Percentiles rank a stretch among this genome's conserved stretches.
Evolutionary conservation across 2,329 filamentous ascomycete genomes (phyloP).

Genomic region (Aspergillus pseudonomiae): DNA sequence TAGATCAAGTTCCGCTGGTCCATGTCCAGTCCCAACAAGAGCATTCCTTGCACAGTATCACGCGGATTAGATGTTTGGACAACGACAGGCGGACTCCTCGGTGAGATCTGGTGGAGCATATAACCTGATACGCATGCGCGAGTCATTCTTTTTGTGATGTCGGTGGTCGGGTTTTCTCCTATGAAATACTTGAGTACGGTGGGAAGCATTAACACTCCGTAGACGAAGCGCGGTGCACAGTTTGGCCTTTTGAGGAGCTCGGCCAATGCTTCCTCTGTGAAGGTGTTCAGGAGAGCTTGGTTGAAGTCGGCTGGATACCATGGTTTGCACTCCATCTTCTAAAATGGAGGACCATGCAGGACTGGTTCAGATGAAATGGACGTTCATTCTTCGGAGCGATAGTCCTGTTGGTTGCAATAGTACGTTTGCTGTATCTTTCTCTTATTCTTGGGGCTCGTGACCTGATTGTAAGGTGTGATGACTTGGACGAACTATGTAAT

Average conservation of each 20-base stretch:
- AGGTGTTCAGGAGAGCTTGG: slow-evolving; percentile 25
- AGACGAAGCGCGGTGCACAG: slow-evolving; percentile 31
- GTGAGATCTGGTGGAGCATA: slow-evolving; percentile 25
- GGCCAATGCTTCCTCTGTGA: slow-evolving; percentile 25
- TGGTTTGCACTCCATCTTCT: slow-evolving; percentile 25
- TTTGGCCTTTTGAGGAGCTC: slow-evolving; percentile 19
- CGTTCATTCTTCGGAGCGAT: background rate
- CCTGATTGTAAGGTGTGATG: background rate
- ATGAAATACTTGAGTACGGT: slow-evolving; percentile 32
- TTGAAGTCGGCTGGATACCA: slow-evolving; percentile 31
- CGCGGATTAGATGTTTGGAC: slow-evolving; percentile 20
- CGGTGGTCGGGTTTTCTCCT: slow-evolving; percentile 18
- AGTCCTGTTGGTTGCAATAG: background rate
- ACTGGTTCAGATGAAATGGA: background rate
- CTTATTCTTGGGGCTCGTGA: background rate
- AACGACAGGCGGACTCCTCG: slow-evolving; percentile 26
- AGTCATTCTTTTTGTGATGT: slow-evolving; percentile 30
- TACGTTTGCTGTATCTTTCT: background rate
- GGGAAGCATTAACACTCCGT: slow-evolving; percentile 35
- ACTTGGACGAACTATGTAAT: background rate
- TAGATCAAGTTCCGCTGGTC: slow-evolving; percentile 29
- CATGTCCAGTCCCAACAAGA: slow-evolving; percentile 29
- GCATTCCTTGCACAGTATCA: slow-evolving; percentile 29
- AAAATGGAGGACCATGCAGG: background rate
- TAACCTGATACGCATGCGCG: slow-evolving; percentile 30